phyloP scores from a whole-genome alignment of 2,329 filamentous ascomycete genomes.

The Hymenoscyphus fraxineus region DNA sequence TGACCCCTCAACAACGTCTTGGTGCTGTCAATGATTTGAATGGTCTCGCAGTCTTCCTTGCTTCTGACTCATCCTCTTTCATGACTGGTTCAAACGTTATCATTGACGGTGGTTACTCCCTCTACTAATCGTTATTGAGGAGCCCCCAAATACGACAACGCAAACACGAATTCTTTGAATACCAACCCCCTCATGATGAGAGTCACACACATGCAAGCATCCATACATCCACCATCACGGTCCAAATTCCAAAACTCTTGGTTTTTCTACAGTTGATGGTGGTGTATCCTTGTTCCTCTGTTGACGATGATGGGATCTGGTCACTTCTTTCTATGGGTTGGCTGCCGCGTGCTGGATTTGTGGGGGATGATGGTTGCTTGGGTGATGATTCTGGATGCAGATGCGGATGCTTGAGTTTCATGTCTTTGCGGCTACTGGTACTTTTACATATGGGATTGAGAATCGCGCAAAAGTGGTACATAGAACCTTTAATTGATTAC shows the following conservation, averaged over 20 bases:
- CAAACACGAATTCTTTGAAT: no score
- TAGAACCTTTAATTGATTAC: not conserved
- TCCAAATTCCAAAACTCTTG: no score
- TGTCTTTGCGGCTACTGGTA: not conserved
- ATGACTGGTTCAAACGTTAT: constrained; percentile 70
- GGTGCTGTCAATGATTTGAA: constrained; percentile 74
- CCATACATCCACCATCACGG: not conserved
- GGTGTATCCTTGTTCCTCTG: no score
- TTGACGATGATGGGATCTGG: not conserved
- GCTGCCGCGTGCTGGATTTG: not conserved
- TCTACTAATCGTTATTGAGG: constrained; percentile 31
- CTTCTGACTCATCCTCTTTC: constrained; percentile 67
- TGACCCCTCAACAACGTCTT: constrained; percentile 71
- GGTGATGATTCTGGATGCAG: no score
- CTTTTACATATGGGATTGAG: not conserved
- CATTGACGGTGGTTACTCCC: constrained; percentile 35
- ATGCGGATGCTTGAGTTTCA: not conserved
- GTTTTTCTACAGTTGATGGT: no score
- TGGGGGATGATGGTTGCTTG: no score
- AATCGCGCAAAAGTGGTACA: not conserved
- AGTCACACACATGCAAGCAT: not conserved
- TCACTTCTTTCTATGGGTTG: not conserved
- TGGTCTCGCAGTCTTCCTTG: constrained; percentile 71
- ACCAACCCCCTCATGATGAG: no score
- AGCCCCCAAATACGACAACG: constrained; percentile 4